phyloP scores from a whole-genome alignment of 2,329 filamentous ascomycete species.

The Ophioceras dolichostomum region DNA sequence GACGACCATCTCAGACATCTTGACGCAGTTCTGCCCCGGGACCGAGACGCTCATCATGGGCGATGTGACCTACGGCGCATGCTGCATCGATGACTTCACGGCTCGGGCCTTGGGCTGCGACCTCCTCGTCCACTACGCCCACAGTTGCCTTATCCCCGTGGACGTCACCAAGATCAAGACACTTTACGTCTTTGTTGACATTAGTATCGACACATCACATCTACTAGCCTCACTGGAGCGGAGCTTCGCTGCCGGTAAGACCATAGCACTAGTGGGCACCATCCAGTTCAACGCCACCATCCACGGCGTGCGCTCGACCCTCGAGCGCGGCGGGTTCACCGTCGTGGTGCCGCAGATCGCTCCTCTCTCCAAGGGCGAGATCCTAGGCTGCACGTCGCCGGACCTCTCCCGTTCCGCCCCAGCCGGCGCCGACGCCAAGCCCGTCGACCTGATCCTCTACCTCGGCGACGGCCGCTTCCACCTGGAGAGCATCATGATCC shows the following conservation, averaged over 20 bases:
- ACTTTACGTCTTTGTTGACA: conserved; percentile 95
- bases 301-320: conserved; percentile 65
- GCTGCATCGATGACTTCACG: conserved; percentile 98
- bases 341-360: conserved; percentile 86
- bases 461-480: conserved; percentile 91
- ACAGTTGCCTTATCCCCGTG: conserved; percentile 91
- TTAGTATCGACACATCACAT: conserved; percentile 85
- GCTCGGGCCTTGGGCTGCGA: conserved; percentile 90
- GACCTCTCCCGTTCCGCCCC: conserved; percentile 16
- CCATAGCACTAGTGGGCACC: conserved; percentile 85
- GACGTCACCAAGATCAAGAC: conserved; percentile 96
- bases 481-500: conserved; percentile 97
- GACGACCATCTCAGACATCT: conserved; percentile 93
- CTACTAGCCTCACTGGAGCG: conserved; percentile 75
- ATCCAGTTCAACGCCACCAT: conserved; percentile 99
- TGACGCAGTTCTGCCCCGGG: conserved; percentile 86
- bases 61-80: conserved; percentile 95
- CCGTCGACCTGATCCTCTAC: conserved; percentile 71
- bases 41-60: conserved; percentile 96
- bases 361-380: conserved; percentile 87
- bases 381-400: conserved; percentile 93
- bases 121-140: conserved; percentile 89
- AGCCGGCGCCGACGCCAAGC: conserved; percentile 5
- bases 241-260: conserved; percentile 78
- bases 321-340: conserved; percentile 75